Evolutionary conservation across 495 filamentous ascomycete species (phyloP), one percentile per base, ranked within the genome.

Genomic region (Podospora didyma): DNA sequence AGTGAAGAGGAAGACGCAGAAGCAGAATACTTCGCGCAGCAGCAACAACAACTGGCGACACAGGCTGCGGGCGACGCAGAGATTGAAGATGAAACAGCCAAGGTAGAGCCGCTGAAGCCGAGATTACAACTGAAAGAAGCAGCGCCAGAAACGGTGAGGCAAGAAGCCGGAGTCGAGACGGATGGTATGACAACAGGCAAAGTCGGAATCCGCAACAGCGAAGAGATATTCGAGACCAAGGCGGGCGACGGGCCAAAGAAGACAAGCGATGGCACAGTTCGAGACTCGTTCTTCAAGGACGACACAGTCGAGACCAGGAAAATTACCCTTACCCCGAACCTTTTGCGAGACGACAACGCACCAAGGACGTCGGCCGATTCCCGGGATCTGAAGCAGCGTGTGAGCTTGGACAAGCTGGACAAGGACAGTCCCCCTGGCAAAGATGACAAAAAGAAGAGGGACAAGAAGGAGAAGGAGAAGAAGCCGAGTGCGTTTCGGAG

Each of bases 281-380:
- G 92, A 54, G 92, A 97, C 67, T 95, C 90, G 10, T 96, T 98
- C 77, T 97, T 96, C 80, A 95, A 92, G 70, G 94, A 97, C 58
- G 94, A 98, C 61, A 89, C 85, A 26, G 86, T 88, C 35, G 95
- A 97, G 66, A 96, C 94, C 1, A 89, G 93, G 71, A 99, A 99
- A 76, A 96, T 99, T 58, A 96, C 92, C 2, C 79, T 99, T 28
- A 99, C 94, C 0, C 94, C 94, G 12, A 96, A 93, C 58, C 77
- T 99, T n/a, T 78, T 97, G 37, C 84, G 94, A 16, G 93, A 97
- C 57, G 92, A 96, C 61, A 77, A 74, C 45, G 81, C 79, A n/a
- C 72, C 79, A 7, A 67, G 82, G 48, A 71, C 73, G 9, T 84
- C 83, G 14, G 80, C 62, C 60, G 89, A 91, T 23, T 79, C 80